A percentile compares a stretch with the other conserved stretches of the same genome.
These are phyloP conservation scores for Xylaria cubensis DNA, from an alignment of 495 filamentous ascomycete genomes.

Conservation along the genomic window DNA sequence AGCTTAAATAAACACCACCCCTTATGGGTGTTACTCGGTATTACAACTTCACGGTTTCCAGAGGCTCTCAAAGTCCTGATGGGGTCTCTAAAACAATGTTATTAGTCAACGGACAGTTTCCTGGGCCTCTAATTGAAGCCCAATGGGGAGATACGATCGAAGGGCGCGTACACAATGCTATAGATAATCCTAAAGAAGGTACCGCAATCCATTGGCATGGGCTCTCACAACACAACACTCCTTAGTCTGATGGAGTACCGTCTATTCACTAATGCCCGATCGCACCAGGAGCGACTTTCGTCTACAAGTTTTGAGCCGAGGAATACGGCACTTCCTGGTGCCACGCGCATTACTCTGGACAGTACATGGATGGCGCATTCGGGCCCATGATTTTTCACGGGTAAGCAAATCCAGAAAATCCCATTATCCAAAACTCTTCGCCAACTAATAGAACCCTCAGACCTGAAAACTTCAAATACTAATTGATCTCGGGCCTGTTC, in stretches of 20 bases:
- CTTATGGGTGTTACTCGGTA: constrained; percentile 46
- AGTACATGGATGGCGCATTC: constrained; percentile 55
- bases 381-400: constrained; percentile 59
- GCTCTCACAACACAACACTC: constrained; percentile 42
- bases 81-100: constrained; percentile 51
- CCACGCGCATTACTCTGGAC: constrained; percentile 61
- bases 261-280: constrained; percentile 57
- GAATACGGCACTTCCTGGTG: constrained; percentile 66
- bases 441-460: no score
- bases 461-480: constrained; percentile 33
- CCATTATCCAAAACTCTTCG: no score
- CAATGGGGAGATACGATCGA: constrained; percentile 66
- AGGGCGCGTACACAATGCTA: constrained; percentile 54
- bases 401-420: neutral
- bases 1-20: no score
- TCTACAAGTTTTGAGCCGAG: constrained; percentile 58
- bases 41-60: constrained; percentile 59
- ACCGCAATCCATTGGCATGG: constrained; percentile 51
- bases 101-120: constrained; percentile 63
- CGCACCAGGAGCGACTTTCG: constrained; percentile 51
- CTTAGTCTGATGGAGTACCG: constrained; percentile 54
- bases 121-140: constrained; percentile 60
- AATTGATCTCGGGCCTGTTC: constrained; percentile 49
- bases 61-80: constrained; percentile 51
- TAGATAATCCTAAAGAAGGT: constrained; percentile 35